A percentile compares a stretch with the other conserved stretches of the same genome.
Evolutionary conservation across 2,329 filamentous ascomycete genomes (phyloP).

Genomic region (Chalaropsis thielavioides): DNA sequence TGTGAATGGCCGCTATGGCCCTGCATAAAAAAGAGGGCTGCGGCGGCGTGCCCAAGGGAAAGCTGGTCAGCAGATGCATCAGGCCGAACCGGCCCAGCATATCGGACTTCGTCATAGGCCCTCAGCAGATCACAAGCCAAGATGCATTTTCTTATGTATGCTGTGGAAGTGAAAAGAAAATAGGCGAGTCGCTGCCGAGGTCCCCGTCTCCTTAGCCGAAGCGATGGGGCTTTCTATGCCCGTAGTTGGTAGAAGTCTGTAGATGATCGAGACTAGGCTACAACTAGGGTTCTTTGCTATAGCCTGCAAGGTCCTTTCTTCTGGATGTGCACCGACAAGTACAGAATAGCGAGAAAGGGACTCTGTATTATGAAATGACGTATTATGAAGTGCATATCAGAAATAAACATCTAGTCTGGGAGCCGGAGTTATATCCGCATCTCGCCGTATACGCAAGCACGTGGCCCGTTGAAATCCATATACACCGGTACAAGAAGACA

Average conservation of each 20-base stretch:
- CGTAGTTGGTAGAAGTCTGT: neutral
- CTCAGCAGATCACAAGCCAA: too few relatives aligned
- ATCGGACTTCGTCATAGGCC: neutral
- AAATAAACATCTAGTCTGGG: too few relatives aligned
- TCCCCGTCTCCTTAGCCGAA: neutral
- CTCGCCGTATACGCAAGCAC: too few relatives aligned
- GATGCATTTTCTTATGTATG: neutral
- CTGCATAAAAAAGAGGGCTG: neutral
- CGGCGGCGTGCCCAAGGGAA: neutral
- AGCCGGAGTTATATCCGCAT: too few relatives aligned
- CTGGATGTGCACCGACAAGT: neutral
- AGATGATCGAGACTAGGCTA: neutral
- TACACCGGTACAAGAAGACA: too few relatives aligned
- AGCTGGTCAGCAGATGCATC: neutral
- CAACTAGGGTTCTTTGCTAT: neutral
- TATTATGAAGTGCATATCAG: too few relatives aligned
- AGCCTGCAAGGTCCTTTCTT: too few relatives aligned
- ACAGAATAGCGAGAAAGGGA: neutral
- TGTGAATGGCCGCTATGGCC: neutral
- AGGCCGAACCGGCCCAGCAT: neutral
- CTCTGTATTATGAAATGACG: too few relatives aligned
- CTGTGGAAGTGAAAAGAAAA: neutral
- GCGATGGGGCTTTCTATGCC: neutral
- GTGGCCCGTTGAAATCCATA: too few relatives aligned
- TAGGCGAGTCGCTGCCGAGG: neutral